Base-by-base conservation (phyloP, 768 basidiomycete genomes). In the Dictyophora rubrovolvata region DNA sequence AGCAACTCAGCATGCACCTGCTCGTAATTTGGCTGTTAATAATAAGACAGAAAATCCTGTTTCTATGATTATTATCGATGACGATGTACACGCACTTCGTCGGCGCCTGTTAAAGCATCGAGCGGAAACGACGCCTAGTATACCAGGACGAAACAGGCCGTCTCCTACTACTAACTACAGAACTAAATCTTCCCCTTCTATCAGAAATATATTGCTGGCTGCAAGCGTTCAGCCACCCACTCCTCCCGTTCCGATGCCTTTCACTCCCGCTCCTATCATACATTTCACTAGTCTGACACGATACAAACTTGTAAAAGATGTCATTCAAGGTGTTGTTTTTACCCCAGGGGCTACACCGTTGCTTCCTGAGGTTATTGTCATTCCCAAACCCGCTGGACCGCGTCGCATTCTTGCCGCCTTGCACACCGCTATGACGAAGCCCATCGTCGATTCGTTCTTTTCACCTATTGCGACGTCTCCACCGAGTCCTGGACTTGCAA, bases 321-420 rank as follows among this genome's bases (percentile, higher is more conserved):
- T 86, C 11, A 77, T 98, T 18, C 87, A 93, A 63, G 82, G 81
- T 17, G 74, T 85, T 18, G 73, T 87, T 62, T 69, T 69, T 42
- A 76, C 77, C 0, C 79, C 79, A 55, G 65, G 72, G 20, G 72
- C 79, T 11, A 60, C 74, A 66, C 67, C 73, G 21, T 74, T 77
- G 16, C 69, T 87, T 11, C 86, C 96, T 0, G 96, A 99, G 65
- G 83, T 99, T 28, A 89, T 98, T 80, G 91, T 99, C 64, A 86
- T 98, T 42, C 95, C 94, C 20, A 99, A 98, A 72, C 95, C 95
- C 10, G 94, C 89, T 17, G 95, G 96, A 5, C 96, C 96, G 7
- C 83, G 95, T 42, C 84, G 95, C 9, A 86, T 97, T 65, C 75
- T 99, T 64, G 94, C 93, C 20, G 88, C 93, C 22, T 75, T 99